Percentiles rank a stretch among this genome's conserved stretches.
Conservation (phyloP, 768 basidiomycete species). For the Tricholoma sp. region DNA sequence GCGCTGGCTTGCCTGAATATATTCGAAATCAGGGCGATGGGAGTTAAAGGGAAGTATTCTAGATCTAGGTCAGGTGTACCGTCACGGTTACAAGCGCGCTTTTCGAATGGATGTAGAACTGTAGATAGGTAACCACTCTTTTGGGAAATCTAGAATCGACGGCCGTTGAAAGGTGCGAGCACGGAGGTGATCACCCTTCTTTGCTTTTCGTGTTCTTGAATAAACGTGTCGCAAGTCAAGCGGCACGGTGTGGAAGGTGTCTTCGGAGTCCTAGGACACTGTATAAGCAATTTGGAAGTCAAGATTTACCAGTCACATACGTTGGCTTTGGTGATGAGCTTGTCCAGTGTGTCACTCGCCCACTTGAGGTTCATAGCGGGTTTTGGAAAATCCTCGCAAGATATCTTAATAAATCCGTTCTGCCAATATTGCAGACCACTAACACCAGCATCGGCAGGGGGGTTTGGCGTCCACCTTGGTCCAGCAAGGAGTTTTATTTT, state of each 20-base stretch:
- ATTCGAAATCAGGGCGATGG: background rate
- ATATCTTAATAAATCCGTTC: conserved; percentile 86
- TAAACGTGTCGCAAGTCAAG: conserved; percentile 79
- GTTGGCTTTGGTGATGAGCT: conserved; percentile 76
- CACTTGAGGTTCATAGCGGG: conserved; percentile 90
- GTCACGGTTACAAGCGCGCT: conserved; percentile 2
- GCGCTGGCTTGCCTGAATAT: background rate
- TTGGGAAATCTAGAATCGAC: conserved; percentile 75
- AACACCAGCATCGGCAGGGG: conserved; percentile 67
- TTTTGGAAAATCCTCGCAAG: conserved; percentile 82
- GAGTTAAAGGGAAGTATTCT: background rate
- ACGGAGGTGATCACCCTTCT: conserved; percentile 64
- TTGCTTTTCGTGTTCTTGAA: conserved; percentile 66
- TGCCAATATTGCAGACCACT: conserved; percentile 41
- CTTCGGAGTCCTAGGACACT: conserved; percentile 30
- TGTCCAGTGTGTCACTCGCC: conserved; percentile 83
- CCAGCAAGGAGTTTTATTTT: conserved; percentile 89
- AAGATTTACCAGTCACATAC: conserved; percentile 42
- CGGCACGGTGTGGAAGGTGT: conserved; percentile 61
- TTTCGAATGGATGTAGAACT: background rate
- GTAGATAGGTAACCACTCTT: conserved; percentile 68
- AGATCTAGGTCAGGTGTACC: background rate
- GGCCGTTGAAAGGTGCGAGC: conserved; percentile 51
- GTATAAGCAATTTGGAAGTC: conserved; percentile 6
- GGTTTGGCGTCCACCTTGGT: conserved; percentile 74